A percentile compares a stretch with the other conserved stretches of the same genome.
Conservation (phyloP, 306 rosid genomes). For the Begonia masoniana region DNA sequence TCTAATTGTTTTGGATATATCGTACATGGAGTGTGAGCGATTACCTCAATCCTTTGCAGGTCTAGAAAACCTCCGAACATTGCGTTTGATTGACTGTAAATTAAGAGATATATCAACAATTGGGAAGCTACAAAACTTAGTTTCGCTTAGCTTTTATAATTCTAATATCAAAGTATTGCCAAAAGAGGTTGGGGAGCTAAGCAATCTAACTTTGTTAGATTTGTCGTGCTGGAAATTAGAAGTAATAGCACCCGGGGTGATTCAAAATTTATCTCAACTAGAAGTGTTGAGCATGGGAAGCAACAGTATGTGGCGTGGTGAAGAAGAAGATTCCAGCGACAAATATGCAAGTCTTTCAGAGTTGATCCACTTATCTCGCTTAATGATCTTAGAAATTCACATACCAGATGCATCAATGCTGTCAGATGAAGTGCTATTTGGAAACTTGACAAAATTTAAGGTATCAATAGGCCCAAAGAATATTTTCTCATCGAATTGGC, state of each 20-base stretch:
- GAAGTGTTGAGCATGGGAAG: constrained; percentile 8
- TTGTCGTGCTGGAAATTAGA: neutral
- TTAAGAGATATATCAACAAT: constrained; percentile 5
- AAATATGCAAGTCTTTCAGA: constrained; percentile 10
- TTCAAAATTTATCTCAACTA: constrained; percentile 4
- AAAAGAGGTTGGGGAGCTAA: constrained; percentile 1
- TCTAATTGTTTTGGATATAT: neutral
- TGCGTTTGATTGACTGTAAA: neutral
- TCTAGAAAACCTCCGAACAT: neutral
- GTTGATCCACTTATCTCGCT: neutral
- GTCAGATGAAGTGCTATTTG: neutral
- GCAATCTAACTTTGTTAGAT: constrained; percentile 3
- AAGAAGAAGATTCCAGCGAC: no score
- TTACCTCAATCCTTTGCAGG: neutral
- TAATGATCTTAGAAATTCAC: neutral
- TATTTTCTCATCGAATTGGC: no score
- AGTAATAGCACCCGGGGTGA: neutral
- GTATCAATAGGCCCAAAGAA: neutral
- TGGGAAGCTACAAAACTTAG: constrained; percentile 8
- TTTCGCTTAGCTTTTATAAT: neutral
- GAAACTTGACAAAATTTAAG: neutral
- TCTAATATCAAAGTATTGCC: constrained; percentile 1
- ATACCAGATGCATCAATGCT: neutral
- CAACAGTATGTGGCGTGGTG: no score
- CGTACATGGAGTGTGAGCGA: no score